Evolutionary conservation across 2,329 filamentous ascomycete species (phyloP).

Genomic region (Alternaria gansuensis): DNA sequence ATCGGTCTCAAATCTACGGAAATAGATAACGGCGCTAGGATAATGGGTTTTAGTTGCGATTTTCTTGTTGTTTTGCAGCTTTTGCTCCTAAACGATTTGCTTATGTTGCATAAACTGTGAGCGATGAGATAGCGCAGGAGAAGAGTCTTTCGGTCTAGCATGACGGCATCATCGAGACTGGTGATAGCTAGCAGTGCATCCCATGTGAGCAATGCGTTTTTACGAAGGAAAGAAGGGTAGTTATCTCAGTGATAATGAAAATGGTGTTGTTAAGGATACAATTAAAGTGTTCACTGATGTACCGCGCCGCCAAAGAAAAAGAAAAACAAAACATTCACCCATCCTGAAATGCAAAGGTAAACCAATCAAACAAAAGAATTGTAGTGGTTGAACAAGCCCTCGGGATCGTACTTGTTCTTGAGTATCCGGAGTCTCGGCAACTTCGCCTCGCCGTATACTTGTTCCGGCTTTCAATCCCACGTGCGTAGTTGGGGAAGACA

Average conservation of each 20-base stretch:
- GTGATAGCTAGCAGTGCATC: neutral
- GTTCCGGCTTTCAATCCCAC: constrained; percentile 36
- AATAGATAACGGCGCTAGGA: no score
- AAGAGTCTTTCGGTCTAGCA: no score
- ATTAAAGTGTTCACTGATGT: neutral
- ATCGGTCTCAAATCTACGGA: no score
- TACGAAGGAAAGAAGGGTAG: neutral
- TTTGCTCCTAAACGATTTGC: no score
- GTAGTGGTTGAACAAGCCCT: constrained; percentile 4
- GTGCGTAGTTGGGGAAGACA: constrained; percentile 47
- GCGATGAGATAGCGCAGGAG: no score
- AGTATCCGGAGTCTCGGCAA: constrained; percentile 38
- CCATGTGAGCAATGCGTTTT: neutral
- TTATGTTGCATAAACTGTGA: no score
- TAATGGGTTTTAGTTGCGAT: no score
- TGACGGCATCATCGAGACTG: no score
- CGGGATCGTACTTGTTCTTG: constrained; percentile 47
- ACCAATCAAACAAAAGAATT: neutral
- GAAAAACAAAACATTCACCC: neutral
- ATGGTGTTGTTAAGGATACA: no score
- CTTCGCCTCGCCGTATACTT: constrained; percentile 44
- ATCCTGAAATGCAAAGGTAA: neutral
- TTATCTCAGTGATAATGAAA: no score
- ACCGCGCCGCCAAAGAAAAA: no score
- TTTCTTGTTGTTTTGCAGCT: no score